Base-by-base conservation (phyloP, 192 early-diverging fungal species). In the Coemansia sp. region DNA sequence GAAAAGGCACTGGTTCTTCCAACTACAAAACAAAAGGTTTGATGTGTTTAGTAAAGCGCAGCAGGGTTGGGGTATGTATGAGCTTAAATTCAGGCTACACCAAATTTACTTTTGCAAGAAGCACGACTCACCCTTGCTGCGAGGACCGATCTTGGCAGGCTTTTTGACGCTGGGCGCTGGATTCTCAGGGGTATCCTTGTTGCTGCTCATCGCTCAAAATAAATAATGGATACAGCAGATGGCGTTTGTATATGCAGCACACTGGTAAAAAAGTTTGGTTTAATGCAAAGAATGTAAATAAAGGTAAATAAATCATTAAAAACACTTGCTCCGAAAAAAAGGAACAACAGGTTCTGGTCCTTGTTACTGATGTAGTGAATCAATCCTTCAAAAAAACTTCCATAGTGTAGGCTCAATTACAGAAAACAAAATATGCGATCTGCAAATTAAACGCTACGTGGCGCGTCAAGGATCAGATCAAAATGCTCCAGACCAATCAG, bases 131-230 rank as follows among this genome's bases (percentile, higher is more conserved):
- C 76, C 71, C 54, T 69, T 73, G 60, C 45, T 68, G 48, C 55
- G 56, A 16, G 61, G 49, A 32, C 67, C 67, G 7, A 56, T 45
- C 25, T 45, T 68, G 6, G n/a, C 36, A 2, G 29, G 30, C 11
- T 17, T 12, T 60, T 42, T 66, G 14, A 30, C 52, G 40, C 68
- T 72, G 17, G 31, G 7, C 22, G 18, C 16, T 28, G 59, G 59
- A 4, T 60, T 45, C 51, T 71, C 74, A 63, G 63, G 22, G 1
- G 22, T 67, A 50, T 67, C 68, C 48, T 61, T 69, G 61, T 10
- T 34, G 61, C n/a, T 32, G 6, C 17, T 4, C 61, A 62, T 62
- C 29, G 48, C 29, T 14, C 42, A 45, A 45, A 45, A 12, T 25
- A 45, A 16, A 45, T 45, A 45, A 16, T 4, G 14, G 3, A 45